Conservation (phyloP, 805 yeast species). For the Candida awuae region DNA sequence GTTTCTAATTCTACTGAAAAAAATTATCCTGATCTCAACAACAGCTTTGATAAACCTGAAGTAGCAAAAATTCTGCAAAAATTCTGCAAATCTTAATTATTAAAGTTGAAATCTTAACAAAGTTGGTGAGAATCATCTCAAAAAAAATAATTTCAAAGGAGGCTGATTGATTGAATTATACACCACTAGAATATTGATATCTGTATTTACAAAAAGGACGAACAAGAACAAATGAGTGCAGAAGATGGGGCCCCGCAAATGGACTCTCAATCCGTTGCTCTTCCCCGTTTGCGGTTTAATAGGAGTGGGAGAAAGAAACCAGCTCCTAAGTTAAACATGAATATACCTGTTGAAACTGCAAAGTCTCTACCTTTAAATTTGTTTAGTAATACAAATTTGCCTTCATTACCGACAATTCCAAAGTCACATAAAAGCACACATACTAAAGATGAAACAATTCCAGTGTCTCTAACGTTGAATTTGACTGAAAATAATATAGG, state of each 20-base stretch:
- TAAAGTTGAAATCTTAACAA: too few species aligned
- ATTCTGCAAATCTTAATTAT: too few species aligned
- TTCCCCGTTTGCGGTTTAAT: slow-evolving; percentile 6
- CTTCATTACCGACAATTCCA: slow-evolving; percentile 6
- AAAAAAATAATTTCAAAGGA: too few species aligned
- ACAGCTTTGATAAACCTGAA: too few species aligned
- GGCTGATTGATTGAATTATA: too few species aligned
- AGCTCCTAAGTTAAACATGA: slow-evolving; percentile 11
- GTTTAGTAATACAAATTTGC: background rate
- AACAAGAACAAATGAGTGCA: background rate
- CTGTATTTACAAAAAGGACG: background rate
- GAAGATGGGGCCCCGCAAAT: background rate
- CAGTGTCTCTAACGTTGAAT: background rate
- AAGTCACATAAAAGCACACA: slow-evolving; percentile 1
- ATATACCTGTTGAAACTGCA: slow-evolving; percentile 4
- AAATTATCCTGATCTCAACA: too few species aligned
- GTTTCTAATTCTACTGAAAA: too few species aligned
- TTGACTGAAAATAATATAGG: slow-evolving; percentile 1
- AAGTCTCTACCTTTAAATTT: background rate
- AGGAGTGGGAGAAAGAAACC: slow-evolving; percentile 9
- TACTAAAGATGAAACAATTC: background rate
- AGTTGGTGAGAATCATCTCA: too few species aligned
- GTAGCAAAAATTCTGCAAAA: too few species aligned
- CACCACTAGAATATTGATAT: too few species aligned
- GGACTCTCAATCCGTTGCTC: background rate